Base-by-base conservation (phyloP, 2,329 filamentous ascomycete species). In the Pestalotiopsis sp. region DNA sequence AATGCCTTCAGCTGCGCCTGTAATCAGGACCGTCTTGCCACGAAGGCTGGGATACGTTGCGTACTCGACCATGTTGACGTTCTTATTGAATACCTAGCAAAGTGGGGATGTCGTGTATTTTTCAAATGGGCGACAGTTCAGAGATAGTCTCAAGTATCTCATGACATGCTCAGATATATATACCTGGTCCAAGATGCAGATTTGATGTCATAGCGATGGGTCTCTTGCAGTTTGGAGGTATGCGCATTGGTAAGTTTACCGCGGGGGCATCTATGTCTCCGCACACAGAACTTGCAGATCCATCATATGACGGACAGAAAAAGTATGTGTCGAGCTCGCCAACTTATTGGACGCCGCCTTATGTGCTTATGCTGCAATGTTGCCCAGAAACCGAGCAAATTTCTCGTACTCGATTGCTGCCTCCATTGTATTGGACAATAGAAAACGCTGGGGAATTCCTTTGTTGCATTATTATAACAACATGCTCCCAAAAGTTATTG, bases 1-100 rank as follows among this genome's bases (percentile, higher is more conserved):
- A 67, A 86, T 85, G 13, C 84, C 84, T 67, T 82, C 79, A 39
- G 83, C 83, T 2, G 82, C 84, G 45, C 84, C 84, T 0, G 83
- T 81, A 68, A 86, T 79, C 45, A 85, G 74, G 3, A 86, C 81
- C 2, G 74, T 79, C 70, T 80, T 79, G 74, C 72, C 80, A 39
- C 73, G 75, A 45, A 84, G 74, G 72, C 81, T 83, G 9, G 82
- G 82, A 67, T 84, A 84, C 2, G 73, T 79, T 27, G 83, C 82
- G 66, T 74, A 79, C 17, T 75, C 57, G 9, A 41, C 66, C 70
- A 71, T 71, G 11, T 39, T 36, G 23, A 36, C 7, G 14, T 31
- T n/a, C 23, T 13, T 63, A n/a, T 31, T 36, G 57, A 7, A 36
- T 59, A 52, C 20, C 14, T 52, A 6, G 25, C 5, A 27, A 17